These are phyloP conservation scores for Linum usitatissimum DNA, from an alignment of 345 rosid genomes.

Conservation along the genomic window DNA sequence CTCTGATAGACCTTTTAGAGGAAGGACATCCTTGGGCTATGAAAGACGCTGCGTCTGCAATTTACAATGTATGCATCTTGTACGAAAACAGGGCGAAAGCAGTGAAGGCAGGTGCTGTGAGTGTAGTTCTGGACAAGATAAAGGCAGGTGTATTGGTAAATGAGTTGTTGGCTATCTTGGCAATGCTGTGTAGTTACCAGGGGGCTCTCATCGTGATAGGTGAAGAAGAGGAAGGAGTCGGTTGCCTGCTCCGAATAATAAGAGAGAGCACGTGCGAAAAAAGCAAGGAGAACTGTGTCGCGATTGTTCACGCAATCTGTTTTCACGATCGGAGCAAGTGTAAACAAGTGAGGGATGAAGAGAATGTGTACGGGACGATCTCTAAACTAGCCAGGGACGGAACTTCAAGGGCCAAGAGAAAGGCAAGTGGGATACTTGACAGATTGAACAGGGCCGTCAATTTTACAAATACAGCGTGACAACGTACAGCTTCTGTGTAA, in stretches of 20 bases:
- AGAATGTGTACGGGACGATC: conserved; percentile 29
- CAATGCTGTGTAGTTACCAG: conserved; percentile 29
- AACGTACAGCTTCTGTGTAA: not conserved
- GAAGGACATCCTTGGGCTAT: conserved; percentile 32
- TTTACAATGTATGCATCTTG: conserved; percentile 29
- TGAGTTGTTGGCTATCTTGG: conserved; percentile 37
- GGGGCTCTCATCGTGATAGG: conserved; percentile 29
- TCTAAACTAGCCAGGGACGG: conserved; percentile 29
- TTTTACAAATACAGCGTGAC: conserved; percentile 15
- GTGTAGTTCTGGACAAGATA: conserved; percentile 28
- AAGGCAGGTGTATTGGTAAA: conserved; percentile 26
- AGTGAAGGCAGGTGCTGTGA: conserved; percentile 29
- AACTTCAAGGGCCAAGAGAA: conserved; percentile 44
- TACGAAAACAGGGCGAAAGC: conserved; percentile 31
- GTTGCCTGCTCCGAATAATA: conserved; percentile 32
- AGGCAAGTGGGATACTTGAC: conserved; percentile 35
- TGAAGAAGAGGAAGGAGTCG: conserved; percentile 26
- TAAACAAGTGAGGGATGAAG: conserved; percentile 26
- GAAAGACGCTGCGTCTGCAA: conserved; percentile 37
- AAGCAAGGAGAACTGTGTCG: conserved; percentile 42
- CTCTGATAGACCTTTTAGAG: conserved; percentile 33
- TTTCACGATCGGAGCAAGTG: conserved; percentile 16
- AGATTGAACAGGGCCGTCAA: conserved; percentile 18
- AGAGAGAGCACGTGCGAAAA: conserved; percentile 23
- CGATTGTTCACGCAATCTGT: conserved; percentile 31